Evolutionary conservation across 768 basidiomycete species (phyloP), one percentile per base, ranked within the genome.

Genomic region (Mycena sanguinolenta): DNA sequence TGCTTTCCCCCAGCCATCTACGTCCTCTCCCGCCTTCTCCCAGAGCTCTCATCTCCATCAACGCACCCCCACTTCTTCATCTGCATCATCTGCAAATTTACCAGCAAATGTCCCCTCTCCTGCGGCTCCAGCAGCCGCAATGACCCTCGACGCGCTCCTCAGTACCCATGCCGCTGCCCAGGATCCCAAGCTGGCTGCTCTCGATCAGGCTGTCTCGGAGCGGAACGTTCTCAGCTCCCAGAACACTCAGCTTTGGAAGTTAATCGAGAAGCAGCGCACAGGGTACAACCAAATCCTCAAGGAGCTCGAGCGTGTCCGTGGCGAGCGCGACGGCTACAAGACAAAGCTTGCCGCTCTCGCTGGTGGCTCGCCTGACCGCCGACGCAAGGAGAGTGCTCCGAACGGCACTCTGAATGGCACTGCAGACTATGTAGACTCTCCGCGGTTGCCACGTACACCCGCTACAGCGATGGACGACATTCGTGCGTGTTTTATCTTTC

Each of bases 201-300:
- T 97, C 32, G 94, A 95, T 28, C 88, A 90, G 67, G 89, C 91
- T 10, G 84, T 97, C 30, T 85, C 85, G 19, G 96, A 98, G 76
- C 89, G 96, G 73, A 97, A 97, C 76, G 81, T 84, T 46, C 88
- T 96, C 58, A 89, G 92, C 14, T 81, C 89, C 5, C 96, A 97
- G 83, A 97, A 97, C 78, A 83, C 91, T 19, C 95, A 97, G 82
- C 89, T 97, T 25, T 97, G 96, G 96, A 97, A 96, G 80, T 87
- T 97, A 71, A 92, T 97, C 77, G 95, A 97, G 86, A 97, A 96
- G 79, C 95, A 96, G 79, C 88, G 95, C 64, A 80, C 89, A 25
- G 93, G 91, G n/a, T 94, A 94, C 77, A 89, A 88, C 69, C 90
- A 92, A 65, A 88, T 95, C 64, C 84, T 92, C 78, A 94, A 94